Base-by-base conservation (phyloP, 2,329 filamentous ascomycete species). In the Stagonosporopsis cucurbitacearum region DNA sequence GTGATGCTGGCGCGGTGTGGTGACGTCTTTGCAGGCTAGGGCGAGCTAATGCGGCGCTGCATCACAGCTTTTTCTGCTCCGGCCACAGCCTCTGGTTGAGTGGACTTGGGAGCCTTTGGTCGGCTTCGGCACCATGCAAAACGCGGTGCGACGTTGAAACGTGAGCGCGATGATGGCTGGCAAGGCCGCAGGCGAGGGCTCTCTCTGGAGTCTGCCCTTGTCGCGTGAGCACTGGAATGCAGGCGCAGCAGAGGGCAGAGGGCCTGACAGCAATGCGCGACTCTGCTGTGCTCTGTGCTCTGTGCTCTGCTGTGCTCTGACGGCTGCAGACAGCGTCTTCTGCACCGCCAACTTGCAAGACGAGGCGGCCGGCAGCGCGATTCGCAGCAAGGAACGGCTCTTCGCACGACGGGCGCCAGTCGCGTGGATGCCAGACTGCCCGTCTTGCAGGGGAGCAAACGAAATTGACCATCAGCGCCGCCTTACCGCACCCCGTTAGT, bases 1-100 rank as follows among this genome's bases (percentile, higher is more conserved):
- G 40, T 56, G 59, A 59, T 59, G 37, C 41, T 20, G 54, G 39
- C 28, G 54, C 55, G 20, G 59, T 47, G 42, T 63, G 54, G 58
- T 68, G 66, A 68, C 63, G 65, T 68, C 64, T 19, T 59, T 62
- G 58, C 41, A 37, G 22, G 50, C 61, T 60, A 59, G 46, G 15
- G 15, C 19, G 41, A 41, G 57, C 64, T 57, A 67, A 58, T 49
- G 50, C 63, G 62, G 25, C 37, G 39, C 35, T 41, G 61, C 59
- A 64, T 60, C 55, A 60, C 49, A 39, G 23, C 35, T 39, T 37
- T 45, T 46, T 50, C n/a, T 36, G 30, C 35, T 50, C 52, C 42
- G 51, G 43, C 37, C 36, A 41, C 42, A 48, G 50, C 50, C 20
- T 48, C 17, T 54, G 37, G 43, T 32, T 54, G 50, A 36, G 50